Evolutionary conservation across 148 eudicot species (phyloP).

Genomic region (Rhododendron mucronatum): DNA sequence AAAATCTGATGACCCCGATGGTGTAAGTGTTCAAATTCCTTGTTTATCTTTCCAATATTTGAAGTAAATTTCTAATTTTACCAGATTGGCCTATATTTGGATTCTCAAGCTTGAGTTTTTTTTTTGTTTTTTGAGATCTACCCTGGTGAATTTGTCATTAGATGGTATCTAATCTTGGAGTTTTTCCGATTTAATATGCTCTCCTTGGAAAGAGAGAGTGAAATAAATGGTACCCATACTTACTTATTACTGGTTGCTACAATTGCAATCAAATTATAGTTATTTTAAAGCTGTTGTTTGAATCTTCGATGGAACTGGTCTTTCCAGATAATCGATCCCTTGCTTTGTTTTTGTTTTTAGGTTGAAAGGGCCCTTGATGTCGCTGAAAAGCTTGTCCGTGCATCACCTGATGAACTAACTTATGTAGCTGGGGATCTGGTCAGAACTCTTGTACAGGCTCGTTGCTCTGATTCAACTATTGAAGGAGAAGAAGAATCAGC

Average conservation of each 20-base stretch:
- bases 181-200: neutral
- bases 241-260: neutral
- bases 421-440: slow-evolving; percentile 68
- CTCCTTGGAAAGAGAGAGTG: neutral
- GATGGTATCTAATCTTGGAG: neutral
- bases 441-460: slow-evolving; percentile 74
- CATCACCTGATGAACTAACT: slow-evolving; percentile 82
- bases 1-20: slow-evolving; percentile 85
- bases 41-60: neutral
- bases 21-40: slow-evolving; percentile 44
- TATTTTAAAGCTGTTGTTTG: neutral
- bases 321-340: neutral
- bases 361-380: slow-evolving; percentile 84
- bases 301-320: neutral
- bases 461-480: slow-evolving; percentile 60
- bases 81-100: neutral
- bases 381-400: slow-evolving; percentile 87
- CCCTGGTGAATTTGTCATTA: neutral
- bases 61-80: neutral
- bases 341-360: slow-evolving; percentile 28
- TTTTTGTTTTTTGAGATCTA: neutral
- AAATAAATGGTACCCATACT: neutral
- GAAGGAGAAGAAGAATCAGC: slow-evolving; percentile 92
- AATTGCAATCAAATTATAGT: neutral
- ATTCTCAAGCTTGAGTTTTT: neutral